A percentile compares a stretch with the other conserved stretches of the same genome.
Conservation (phyloP, 2,329 filamentous ascomycete genomes). For the Penicillium palitans region DNA sequence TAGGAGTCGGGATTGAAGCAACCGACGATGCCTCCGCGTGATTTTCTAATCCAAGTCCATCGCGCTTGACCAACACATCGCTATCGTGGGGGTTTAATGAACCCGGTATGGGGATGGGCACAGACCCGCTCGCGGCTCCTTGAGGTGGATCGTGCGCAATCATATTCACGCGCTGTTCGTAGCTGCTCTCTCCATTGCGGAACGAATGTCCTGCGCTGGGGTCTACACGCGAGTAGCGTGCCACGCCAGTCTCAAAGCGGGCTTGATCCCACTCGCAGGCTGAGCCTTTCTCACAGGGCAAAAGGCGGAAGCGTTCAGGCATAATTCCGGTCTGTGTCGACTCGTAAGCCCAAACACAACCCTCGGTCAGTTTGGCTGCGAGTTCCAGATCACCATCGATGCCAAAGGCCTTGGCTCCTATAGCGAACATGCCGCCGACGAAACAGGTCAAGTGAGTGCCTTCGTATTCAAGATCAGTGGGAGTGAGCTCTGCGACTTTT, state of each 20-base stretch:
- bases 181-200: slow-evolving; percentile 26
- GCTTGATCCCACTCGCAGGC: slow-evolving; percentile 56
- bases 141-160: slow-evolving; percentile 11
- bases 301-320: slow-evolving; percentile 58
- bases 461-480: slow-evolving; percentile 48
- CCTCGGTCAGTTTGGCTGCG: slow-evolving; percentile 58
- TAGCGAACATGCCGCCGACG: slow-evolving; percentile 62
- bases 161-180: slow-evolving; percentile 26
- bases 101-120: slow-evolving; percentile 27
- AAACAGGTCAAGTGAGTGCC: slow-evolving; percentile 62
- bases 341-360: slow-evolving; percentile 64
- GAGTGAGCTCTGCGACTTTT: slow-evolving; percentile 16
- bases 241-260: slow-evolving; percentile 23
- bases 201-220: slow-evolving; percentile 34
- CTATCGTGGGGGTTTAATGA: slow-evolving; percentile 26
- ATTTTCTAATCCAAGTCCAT: slow-evolving; percentile 9
- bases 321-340: slow-evolving; percentile 59
- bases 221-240: slow-evolving; percentile 50
- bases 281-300: slow-evolving; percentile 49
- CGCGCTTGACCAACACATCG: slow-evolving; percentile 20
- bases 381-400: slow-evolving; percentile 56
- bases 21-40: background rate
- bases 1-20: slow-evolving; percentile 6
- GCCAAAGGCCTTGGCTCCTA: slow-evolving; percentile 59
- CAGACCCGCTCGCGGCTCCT: slow-evolving; percentile 4